Percentiles rank a stretch among this genome's conserved stretches.
These are phyloP conservation scores for Nothomitra cinnamomea DNA, from an alignment of 2,329 filamentous ascomycete species.

Conservation along the genomic window DNA sequence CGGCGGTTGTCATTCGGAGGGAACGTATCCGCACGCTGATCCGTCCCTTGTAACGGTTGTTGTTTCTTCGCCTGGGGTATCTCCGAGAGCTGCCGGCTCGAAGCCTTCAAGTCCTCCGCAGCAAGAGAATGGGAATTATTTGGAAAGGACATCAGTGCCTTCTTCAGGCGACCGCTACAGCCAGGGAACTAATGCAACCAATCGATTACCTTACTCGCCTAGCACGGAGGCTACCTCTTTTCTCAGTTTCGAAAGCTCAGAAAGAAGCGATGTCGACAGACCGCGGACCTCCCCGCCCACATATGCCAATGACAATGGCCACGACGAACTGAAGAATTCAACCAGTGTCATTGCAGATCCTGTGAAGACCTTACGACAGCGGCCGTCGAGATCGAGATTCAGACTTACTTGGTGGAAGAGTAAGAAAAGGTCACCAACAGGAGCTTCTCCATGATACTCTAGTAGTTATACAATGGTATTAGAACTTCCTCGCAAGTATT, in stretches of 20 bases:
- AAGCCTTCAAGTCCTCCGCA: neutral
- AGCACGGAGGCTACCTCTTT: constrained; percentile 7
- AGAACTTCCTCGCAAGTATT: neutral
- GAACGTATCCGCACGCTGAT: neutral
- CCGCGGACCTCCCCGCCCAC: neutral
- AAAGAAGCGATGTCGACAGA: neutral
- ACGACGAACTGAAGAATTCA: neutral
- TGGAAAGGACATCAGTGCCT: constrained; percentile 4
- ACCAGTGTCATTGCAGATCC: neutral
- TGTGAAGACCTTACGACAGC: constrained; percentile 5
- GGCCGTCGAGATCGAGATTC: constrained; percentile 3
- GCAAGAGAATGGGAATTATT: constrained; percentile 2
- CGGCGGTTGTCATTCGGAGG: neutral
- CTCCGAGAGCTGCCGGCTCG: neutral
- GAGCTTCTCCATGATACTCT: neutral
- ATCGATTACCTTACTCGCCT: constrained; percentile 3
- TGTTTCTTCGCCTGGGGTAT: constrained; percentile 1
- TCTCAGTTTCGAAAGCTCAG: constrained; percentile 4
- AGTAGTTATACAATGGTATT: neutral
- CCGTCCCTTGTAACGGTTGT: constrained; percentile 5
- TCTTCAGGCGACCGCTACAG: constrained; percentile 4
- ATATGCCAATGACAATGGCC: neutral
- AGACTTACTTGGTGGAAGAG: constrained; percentile 4
- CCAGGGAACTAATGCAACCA: constrained; percentile 4
- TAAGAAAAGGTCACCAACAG: neutral